These are phyloP conservation scores for Aspergillus fumigatiaffinis DNA, from an alignment of 2,329 filamentous ascomycete genomes.

Conservation along the genomic window DNA sequence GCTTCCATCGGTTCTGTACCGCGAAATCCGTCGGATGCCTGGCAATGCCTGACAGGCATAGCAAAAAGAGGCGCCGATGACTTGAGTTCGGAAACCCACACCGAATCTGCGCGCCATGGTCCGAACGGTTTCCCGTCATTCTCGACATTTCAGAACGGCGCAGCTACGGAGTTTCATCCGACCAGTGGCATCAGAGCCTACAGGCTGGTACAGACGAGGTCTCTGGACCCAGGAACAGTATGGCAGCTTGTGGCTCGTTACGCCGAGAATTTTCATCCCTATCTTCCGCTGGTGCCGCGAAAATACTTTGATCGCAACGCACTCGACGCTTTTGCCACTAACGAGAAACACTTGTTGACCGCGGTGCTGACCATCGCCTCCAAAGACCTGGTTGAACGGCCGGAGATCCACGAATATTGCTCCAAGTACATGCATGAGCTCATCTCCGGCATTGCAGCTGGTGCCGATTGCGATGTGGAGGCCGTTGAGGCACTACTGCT, in stretches of 20 bases:
- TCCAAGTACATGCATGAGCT: conserved; percentile 67
- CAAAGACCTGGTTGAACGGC: conserved; percentile 64
- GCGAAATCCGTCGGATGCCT: conserved; percentile 46
- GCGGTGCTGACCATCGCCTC: conserved; percentile 68
- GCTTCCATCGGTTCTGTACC: conserved; percentile 42
- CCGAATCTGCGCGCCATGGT: conserved; percentile 20
- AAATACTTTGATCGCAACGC: conserved; percentile 54
- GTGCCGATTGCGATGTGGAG: conserved; percentile 64
- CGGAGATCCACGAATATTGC: conserved; percentile 61
- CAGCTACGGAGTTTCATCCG: conserved; percentile 23
- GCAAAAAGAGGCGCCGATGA: conserved; percentile 34
- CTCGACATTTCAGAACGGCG: conserved; percentile 24
- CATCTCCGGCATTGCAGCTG: conserved; percentile 63
- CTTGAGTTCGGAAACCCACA: conserved; percentile 17
- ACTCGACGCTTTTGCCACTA: conserved; percentile 54
- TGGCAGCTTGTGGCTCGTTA: conserved; percentile 56
- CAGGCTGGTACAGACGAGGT: conserved; percentile 42
- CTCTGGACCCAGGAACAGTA: conserved; percentile 48
- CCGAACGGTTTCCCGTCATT: conserved; percentile 22
- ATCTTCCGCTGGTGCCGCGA: conserved; percentile 63
- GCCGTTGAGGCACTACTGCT: conserved; percentile 67
- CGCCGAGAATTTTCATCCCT: conserved; percentile 63
- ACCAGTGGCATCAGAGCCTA: conserved; percentile 38
- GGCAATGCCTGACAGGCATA: conserved; percentile 46
- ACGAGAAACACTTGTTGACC: conserved; percentile 65